These are phyloP conservation scores for Avena atlantica DNA, from an alignment of 176 grass and related monocot species.

Conservation along the genomic window DNA sequence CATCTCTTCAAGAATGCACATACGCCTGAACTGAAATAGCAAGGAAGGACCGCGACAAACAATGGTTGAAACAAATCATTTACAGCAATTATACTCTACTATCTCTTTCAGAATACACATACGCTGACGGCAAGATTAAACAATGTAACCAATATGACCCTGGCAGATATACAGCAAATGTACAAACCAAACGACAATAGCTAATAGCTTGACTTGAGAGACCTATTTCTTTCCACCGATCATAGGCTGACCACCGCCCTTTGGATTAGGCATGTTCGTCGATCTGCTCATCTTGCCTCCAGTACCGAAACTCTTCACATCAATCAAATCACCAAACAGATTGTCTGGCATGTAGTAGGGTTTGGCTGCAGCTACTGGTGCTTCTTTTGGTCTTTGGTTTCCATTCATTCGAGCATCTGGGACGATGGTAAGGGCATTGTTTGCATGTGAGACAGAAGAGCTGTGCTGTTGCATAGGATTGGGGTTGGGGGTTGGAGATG, in stretches of 20 bases:
- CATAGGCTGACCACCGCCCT: conserved; percentile 79
- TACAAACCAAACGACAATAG: conserved; percentile 44
- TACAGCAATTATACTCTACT: conserved; percentile 36
- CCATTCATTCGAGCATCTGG: conserved; percentile 45
- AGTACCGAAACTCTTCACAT: conserved; percentile 69
- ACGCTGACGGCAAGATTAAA: conserved; percentile 16
- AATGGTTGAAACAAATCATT: conserved; percentile 18
- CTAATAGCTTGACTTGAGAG: not conserved
- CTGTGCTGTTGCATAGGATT: conserved; percentile 50
- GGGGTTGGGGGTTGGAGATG: conserved; percentile 25
- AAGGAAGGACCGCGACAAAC: not conserved
- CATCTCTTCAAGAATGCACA: conserved; percentile 37
- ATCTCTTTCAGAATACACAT: conserved; percentile 38
- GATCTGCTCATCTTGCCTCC: conserved; percentile 58
- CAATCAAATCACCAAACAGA: conserved; percentile 92
- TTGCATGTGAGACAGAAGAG: conserved; percentile 51
- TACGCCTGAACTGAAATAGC: too few species aligned
- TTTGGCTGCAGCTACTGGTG: conserved; percentile 41
- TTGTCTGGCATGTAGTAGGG: conserved; percentile 95
- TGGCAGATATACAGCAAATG: conserved; percentile 62
- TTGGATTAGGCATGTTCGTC: conserved; percentile 50
- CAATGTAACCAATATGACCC: conserved; percentile 19
- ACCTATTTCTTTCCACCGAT: conserved; percentile 78
- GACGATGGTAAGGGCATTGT: conserved; percentile 36
- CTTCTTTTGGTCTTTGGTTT: conserved; percentile 45